Percentiles rank a stretch among this genome's conserved stretches.
phyloP scores from a whole-genome alignment of 139 green algal species.

The Desmodesmus armatus region DNA sequence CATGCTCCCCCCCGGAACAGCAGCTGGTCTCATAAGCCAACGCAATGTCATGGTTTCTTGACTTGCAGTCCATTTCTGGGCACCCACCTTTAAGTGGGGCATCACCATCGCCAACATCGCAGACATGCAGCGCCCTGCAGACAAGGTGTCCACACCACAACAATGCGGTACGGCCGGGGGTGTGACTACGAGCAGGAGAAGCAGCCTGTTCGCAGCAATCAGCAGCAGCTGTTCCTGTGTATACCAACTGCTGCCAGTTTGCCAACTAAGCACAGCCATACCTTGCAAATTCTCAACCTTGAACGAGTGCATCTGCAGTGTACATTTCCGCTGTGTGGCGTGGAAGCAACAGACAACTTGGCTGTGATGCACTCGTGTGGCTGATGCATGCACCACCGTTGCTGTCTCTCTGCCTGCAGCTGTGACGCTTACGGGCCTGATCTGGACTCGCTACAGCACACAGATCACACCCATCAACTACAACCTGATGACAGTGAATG shows the following conservation, averaged over 20 bases:
- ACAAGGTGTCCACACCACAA: slow-evolving; percentile 93
- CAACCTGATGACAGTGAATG: slow-evolving; percentile 95
- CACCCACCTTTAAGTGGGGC: slow-evolving; percentile 98
- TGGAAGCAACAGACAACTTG: too few species aligned
- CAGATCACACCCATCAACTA: slow-evolving; percentile 96
- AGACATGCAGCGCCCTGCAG: slow-evolving; percentile 91
- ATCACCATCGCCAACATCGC: slow-evolving; percentile 97
- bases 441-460: slow-evolving; percentile 92
- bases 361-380: too few species aligned
- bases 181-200: too few species aligned
- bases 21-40: too few species aligned
- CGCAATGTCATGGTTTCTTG: background rate
- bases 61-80: slow-evolving; percentile 91
- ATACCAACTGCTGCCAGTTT: background rate
- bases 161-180: slow-evolving; percentile 78
- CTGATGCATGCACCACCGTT: too few species aligned
- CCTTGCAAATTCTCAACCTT: too few species aligned
- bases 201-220: background rate
- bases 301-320: too few species aligned
- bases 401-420: slow-evolving; percentile 52
- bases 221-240: background rate
- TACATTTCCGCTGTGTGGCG: too few species aligned
- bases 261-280: too few species aligned
- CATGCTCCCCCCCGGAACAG: too few species aligned
- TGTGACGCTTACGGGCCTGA: slow-evolving; percentile 90